Evolutionary conservation across 2,329 filamentous ascomycete genomes (phyloP).

Genomic region (Mycosphaerella arachidis): DNA sequence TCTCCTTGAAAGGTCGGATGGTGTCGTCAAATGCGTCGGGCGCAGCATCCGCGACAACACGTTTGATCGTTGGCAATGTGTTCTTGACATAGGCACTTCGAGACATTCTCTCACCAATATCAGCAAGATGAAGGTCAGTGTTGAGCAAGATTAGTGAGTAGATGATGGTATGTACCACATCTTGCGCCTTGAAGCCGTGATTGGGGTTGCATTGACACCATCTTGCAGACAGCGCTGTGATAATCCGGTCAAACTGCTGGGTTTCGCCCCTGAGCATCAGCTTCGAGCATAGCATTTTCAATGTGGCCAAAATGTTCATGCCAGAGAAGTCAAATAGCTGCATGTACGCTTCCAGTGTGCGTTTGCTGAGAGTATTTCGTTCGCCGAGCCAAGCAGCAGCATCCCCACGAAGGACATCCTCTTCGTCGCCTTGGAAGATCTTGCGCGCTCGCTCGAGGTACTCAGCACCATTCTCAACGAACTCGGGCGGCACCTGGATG

Average conservation of each 20-base stretch:
- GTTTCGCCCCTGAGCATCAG: slow-evolving; percentile 85
- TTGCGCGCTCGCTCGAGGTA: slow-evolving; percentile 73
- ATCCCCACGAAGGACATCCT: slow-evolving; percentile 71
- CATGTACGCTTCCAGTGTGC: slow-evolving; percentile 76
- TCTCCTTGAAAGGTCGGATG: slow-evolving; percentile 19
- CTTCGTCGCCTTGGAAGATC: slow-evolving; percentile 80
- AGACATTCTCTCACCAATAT: slow-evolving; percentile 97
- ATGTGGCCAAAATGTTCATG: slow-evolving; percentile 70
- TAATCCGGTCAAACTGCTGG: slow-evolving; percentile 91
- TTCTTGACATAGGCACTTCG: slow-evolving; percentile 92
- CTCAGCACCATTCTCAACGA: slow-evolving; percentile 45
- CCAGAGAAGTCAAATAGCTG: slow-evolving; percentile 81
- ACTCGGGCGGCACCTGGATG: slow-evolving; percentile 15
- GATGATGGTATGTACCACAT: slow-evolving; percentile 94
- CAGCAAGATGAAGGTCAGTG: slow-evolving; percentile 89
- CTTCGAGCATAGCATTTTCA: slow-evolving; percentile 76
- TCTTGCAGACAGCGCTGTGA: slow-evolving; percentile 80
- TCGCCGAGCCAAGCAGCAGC: slow-evolving; percentile 89
- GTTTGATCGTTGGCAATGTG: slow-evolving; percentile 82
- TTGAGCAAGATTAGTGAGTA: slow-evolving; percentile 95
- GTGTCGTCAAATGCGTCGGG: slow-evolving; percentile 58
- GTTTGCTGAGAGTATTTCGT: slow-evolving; percentile 48
- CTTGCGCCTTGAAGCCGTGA: slow-evolving; percentile 87
- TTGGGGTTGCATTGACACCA: slow-evolving; percentile 93
- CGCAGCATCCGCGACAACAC: slow-evolving; percentile 68